These are phyloP conservation scores for Phanerochaete carnosa DNA, from an alignment of 768 basidiomycete genomes.

Conservation along the genomic window DNA sequence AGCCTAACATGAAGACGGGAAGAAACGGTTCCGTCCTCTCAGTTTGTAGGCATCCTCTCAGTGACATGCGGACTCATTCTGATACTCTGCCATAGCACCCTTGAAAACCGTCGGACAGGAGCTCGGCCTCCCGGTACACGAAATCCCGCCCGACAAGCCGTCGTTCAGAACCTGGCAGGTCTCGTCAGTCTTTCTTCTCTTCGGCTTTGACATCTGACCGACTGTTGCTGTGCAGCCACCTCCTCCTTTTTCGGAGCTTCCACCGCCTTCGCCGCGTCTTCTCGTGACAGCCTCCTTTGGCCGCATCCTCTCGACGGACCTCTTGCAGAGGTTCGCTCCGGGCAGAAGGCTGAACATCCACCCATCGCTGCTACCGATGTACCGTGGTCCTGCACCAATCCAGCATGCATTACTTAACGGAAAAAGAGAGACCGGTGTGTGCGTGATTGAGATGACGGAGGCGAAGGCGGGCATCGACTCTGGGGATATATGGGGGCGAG, in stretches of 20 bases:
- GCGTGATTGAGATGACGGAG: constrained; percentile 74
- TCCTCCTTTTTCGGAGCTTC: constrained; percentile 28
- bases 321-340: constrained; percentile 60
- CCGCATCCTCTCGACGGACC: constrained; percentile 64
- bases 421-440: constrained; percentile 71
- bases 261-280: constrained; percentile 43
- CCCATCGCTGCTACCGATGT: constrained; percentile 81
- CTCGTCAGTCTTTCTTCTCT: constrained; percentile 4
- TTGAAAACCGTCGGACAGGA: constrained; percentile 57
- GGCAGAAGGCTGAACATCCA: constrained; percentile 78
- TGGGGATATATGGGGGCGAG: constrained; percentile 63
- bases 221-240: constrained; percentile 35
- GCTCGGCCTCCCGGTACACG: constrained; percentile 50
- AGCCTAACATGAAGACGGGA: constrained; percentile 63
- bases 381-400: constrained; percentile 88
- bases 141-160: constrained; percentile 55
- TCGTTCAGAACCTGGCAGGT: constrained; percentile 70
- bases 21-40: constrained; percentile 56
- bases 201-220: constrained; percentile 1
- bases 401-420: constrained; percentile 76
- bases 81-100: constrained; percentile 49
- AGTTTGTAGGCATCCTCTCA: constrained; percentile 47
- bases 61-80: background rate
- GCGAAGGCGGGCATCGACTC: constrained; percentile 71
- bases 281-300: constrained; percentile 91